Conservation (phyloP, 495 filamentous ascomycete species). For the Aspergillus wentii region DNA sequence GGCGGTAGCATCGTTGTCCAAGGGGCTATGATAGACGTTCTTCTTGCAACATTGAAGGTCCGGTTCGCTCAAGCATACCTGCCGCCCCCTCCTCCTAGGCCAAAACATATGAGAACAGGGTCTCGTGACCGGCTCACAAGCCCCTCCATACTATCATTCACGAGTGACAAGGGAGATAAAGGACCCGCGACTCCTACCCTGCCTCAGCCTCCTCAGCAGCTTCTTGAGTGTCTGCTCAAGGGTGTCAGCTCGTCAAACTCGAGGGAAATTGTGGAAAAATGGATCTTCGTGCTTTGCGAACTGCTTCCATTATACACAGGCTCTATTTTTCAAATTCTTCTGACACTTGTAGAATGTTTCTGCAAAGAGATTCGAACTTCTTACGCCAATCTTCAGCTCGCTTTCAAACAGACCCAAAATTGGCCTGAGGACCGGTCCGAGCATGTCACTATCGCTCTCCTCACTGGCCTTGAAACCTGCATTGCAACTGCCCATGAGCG, state of each 20-base stretch:
- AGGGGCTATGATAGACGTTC: conserved; percentile 67
- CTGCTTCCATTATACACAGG: conserved; percentile 77
- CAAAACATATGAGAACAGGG: conserved; percentile 36
- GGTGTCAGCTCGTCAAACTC: conserved; percentile 75
- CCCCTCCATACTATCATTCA: conserved; percentile 44
- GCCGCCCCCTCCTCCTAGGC: conserved; percentile 29
- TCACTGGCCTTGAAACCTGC: conserved; percentile 86
- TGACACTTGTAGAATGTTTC: conserved; percentile 86
- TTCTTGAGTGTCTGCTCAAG: conserved; percentile 77
- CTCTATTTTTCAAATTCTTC: conserved; percentile 81
- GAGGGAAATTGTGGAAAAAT: conserved; percentile 78
- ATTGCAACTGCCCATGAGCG: conserved; percentile 84
- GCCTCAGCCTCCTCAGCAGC: conserved; percentile 60
- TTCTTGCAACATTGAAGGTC: conserved; percentile 65
- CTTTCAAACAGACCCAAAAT: conserved; percentile 37
- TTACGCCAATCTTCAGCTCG: conserved; percentile 57
- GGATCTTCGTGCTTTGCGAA: conserved; percentile 82
- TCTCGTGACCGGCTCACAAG: conserved; percentile 44
- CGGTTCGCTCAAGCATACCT: conserved; percentile 47
- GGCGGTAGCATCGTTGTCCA: conserved; percentile 49
- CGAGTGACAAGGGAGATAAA: conserved; percentile 43
- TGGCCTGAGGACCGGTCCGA: conserved; percentile 43
- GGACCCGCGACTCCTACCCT: conserved; percentile 16
- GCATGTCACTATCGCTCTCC: conserved; percentile 58
- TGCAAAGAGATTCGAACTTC: conserved; percentile 67